Conservation (phyloP, 192 early-diverging fungal genomes). For the Coemansia sp. region DNA sequence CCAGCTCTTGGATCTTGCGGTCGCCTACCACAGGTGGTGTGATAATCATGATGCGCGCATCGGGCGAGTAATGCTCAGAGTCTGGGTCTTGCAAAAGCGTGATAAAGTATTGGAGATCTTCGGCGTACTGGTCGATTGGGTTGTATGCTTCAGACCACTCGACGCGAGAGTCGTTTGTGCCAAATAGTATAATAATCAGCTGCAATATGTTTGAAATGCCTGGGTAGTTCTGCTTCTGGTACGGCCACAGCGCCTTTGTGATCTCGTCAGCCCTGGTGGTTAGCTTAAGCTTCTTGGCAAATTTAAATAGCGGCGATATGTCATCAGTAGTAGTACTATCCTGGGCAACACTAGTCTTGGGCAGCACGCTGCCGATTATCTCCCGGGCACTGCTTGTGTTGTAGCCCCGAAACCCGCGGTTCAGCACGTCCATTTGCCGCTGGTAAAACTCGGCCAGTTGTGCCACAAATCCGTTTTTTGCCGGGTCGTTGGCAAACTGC, state of each 20-base stretch:
- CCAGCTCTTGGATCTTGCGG: constrained; percentile 7
- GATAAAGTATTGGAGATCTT: constrained; percentile 66
- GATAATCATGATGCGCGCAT: constrained; percentile 65
- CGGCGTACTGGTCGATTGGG: constrained; percentile 57
- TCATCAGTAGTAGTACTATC: background rate
- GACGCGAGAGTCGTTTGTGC: constrained; percentile 77
- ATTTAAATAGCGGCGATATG: background rate
- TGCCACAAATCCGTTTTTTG: constrained; percentile 55
- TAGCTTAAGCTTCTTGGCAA: background rate
- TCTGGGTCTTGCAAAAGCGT: constrained; percentile 51
- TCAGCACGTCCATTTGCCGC: constrained; percentile 73
- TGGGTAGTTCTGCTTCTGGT: background rate
- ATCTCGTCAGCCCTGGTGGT: background rate
- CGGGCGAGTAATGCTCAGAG: constrained; percentile 60
- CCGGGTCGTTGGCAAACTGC: constrained; percentile 26
- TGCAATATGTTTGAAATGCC: constrained; percentile 6
- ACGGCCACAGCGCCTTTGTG: background rate
- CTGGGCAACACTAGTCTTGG: constrained; percentile 15
- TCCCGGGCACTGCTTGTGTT: constrained; percentile 62
- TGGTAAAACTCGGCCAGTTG: constrained; percentile 59
- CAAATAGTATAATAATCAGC: constrained; percentile 59
- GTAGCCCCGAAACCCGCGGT: constrained; percentile 81
- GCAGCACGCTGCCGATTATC: constrained; percentile 59
- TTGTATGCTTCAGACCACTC: constrained; percentile 58
- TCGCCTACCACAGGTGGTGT: constrained; percentile 73